Evolutionary conservation across 306 rosid genomes (phyloP).

Genomic region (Dryas alaskensis): DNA sequence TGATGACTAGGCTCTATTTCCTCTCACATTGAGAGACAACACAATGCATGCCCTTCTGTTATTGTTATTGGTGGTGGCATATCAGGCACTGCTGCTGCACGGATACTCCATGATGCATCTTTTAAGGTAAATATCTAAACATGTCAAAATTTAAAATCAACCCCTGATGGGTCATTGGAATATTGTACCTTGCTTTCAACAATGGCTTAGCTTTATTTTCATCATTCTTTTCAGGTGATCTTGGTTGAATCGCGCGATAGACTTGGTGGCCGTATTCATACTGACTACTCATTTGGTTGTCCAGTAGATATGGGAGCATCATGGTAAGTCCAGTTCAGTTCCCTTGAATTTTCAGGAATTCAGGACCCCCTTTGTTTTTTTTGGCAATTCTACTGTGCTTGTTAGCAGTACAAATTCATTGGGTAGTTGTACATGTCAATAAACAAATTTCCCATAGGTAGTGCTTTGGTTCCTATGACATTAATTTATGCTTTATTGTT

Average conservation of each 20-base stretch:
- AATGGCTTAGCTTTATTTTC: conserved; percentile 21
- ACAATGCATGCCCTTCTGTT: conserved; percentile 47
- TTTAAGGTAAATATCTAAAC: conserved; percentile 40
- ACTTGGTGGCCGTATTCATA: conserved; percentile 85
- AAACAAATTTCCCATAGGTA: background rate
- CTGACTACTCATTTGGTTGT: conserved; percentile 76
- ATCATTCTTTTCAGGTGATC: conserved; percentile 45
- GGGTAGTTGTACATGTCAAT: background rate
- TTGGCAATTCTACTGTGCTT: background rate
- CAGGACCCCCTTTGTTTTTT: background rate
- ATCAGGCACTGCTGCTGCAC: conserved; percentile 81
- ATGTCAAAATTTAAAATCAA: background rate
- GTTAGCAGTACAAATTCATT: background rate
- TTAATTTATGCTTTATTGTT: background rate
- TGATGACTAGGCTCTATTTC: conserved; percentile 3
- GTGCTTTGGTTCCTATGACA: background rate
- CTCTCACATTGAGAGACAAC: conserved; percentile 15
- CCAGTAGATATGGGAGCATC: conserved; percentile 96
- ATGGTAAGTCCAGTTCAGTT: conserved; percentile 44
- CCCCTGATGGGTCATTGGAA: background rate
- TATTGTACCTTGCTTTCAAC: conserved; percentile 12
- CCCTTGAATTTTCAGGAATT: background rate
- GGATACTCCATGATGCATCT: conserved; percentile 69
- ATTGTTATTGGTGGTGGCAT: conserved; percentile 91
- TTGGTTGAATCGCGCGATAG: conserved; percentile 76